Evolutionary conservation across 73 alveolate species (phyloP).

Genomic region (Paramecium primaurelia): DNA sequence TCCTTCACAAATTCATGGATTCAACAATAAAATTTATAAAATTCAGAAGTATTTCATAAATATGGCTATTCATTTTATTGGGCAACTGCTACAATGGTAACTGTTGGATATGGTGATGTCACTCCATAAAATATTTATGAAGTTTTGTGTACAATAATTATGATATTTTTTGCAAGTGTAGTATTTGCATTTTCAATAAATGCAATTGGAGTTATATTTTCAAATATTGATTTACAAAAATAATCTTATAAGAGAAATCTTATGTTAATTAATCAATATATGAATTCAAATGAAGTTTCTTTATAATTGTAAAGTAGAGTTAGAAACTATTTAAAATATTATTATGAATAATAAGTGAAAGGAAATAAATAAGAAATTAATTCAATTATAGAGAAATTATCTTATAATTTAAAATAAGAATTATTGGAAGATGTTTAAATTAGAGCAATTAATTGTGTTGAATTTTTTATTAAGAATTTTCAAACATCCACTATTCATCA

Average conservation of each 20-base stretch:
- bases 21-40: not conserved
- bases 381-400: not conserved
- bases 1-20: not conserved
- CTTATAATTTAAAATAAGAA: not conserved
- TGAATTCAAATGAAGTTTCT: constrained; percentile 22
- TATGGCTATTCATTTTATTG: constrained; percentile 24
- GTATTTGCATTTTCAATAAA: constrained; percentile 16
- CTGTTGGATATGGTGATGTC: constrained; percentile 35
- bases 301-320: not conserved
- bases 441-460: not conserved
- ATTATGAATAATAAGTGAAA: not conserved
- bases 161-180: not conserved
- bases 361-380: not conserved
- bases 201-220: not conserved
- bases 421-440: not conserved
- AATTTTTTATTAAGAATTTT: not conserved
- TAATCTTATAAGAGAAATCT: not conserved
- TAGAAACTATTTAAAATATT: constrained; percentile 19
- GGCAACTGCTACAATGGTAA: constrained; percentile 42
- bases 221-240: not conserved
- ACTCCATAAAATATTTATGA: not conserved
- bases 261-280: not conserved
- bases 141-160: not conserved
- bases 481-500: not conserved
- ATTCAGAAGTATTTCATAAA: not conserved